A percentile compares a stretch with the other conserved stretches of the same genome.
Evolutionary conservation across 768 basidiomycete species (phyloP).

Genomic region (Tylopilus vinaceipallidus): DNA sequence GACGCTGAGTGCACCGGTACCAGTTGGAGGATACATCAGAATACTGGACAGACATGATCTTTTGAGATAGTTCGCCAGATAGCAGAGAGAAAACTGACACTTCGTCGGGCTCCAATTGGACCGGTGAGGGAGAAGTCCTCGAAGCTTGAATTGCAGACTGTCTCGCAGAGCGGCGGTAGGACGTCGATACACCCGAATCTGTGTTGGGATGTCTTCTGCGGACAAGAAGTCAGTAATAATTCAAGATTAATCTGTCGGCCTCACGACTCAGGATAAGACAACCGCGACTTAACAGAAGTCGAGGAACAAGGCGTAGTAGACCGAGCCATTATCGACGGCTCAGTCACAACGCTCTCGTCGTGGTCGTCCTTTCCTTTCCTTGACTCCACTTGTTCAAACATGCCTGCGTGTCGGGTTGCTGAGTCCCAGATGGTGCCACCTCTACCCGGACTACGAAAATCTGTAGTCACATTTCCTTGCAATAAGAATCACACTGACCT

Average conservation of each 20-base stretch:
- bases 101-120: conserved; percentile 55
- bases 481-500: conserved; percentile 13
- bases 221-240: not conserved
- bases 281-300: conserved; percentile 14
- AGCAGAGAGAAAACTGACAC: conserved; percentile 42
- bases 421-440: conserved; percentile 19
- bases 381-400: conserved; percentile 13
- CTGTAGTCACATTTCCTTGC: not conserved
- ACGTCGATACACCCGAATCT: conserved; percentile 2
- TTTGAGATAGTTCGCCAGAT: conserved; percentile 2
- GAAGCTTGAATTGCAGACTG: conserved; percentile 27
- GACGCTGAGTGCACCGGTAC: conserved; percentile 76
- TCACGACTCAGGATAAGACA: conserved; percentile 14
- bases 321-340: not conserved
- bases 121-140: conserved; percentile 26
- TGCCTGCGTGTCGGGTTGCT: not conserved
- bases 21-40: conserved; percentile 68
- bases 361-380: not conserved
- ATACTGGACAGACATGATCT: conserved; percentile 44
- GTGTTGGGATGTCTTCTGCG: conserved; percentile 12
- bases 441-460: conserved; percentile 12
- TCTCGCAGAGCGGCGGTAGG: conserved; percentile 38
- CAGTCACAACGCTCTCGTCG: not conserved
- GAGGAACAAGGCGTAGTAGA: conserved; percentile 20
- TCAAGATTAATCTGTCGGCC: not conserved